These are phyloP conservation scores for Stephanodiscus minutulus DNA, from an alignment of 108 stramenopile species.

Conservation along the genomic window DNA sequence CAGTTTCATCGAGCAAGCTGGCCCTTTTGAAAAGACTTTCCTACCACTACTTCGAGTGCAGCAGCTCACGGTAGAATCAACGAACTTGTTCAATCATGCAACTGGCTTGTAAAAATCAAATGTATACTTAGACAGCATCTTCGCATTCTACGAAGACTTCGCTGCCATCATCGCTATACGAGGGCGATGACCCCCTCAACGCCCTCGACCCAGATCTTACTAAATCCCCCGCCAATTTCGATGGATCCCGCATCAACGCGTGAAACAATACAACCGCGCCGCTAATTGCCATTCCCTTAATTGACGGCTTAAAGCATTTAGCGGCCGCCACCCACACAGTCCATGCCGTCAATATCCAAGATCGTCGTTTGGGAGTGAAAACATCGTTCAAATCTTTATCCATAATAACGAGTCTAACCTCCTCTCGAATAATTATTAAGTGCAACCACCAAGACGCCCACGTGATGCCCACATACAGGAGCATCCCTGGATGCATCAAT, in stretches of 20 bases:
- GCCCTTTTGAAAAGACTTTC: too few species aligned
- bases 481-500: constrained; percentile 83
- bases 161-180: constrained; percentile 53
- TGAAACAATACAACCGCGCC: constrained; percentile 66
- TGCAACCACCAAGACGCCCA: constrained; percentile 74
- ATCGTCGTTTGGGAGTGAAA: constrained; percentile 65
- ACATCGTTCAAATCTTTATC: constrained; percentile 68
- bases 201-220: constrained; percentile 9
- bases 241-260: constrained; percentile 82
- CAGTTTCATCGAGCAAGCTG: too few species aligned
- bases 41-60: too few species aligned
- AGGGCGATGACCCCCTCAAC: constrained; percentile 18
- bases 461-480: constrained; percentile 62
- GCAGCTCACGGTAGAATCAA: too few species aligned
- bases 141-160: constrained; percentile 45
- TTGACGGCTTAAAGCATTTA: constrained; percentile 72
- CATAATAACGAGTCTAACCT: constrained; percentile 60
- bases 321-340: constrained; percentile 68
- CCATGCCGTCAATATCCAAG: constrained; percentile 56
- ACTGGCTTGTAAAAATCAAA: background rate
- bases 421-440: constrained; percentile 61
- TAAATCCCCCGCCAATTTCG: constrained; percentile 63
- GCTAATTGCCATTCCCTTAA: constrained; percentile 63
- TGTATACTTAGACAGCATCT: constrained; percentile 29
- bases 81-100: background rate